Evolutionary conservation across 2,329 filamentous ascomycete genomes (phyloP).

Genomic region (Alternaria metachromatica): DNA sequence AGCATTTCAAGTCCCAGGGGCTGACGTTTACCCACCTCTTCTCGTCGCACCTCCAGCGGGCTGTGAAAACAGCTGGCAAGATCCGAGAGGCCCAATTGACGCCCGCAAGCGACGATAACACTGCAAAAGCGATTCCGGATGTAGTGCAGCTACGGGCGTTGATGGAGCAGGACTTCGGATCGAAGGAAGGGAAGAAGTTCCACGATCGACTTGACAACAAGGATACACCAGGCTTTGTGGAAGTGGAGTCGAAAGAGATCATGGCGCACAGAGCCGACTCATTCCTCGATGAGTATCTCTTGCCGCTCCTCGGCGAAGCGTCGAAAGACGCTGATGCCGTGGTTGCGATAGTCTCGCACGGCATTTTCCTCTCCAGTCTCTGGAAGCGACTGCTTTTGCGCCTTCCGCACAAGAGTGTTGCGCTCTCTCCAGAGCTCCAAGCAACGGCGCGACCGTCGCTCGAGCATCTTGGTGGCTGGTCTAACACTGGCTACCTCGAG

Average conservation of each 20-base stretch:
- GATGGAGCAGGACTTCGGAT: slow-evolving; percentile 78
- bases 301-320: slow-evolving; percentile 59
- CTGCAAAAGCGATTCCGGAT: slow-evolving; percentile 20
- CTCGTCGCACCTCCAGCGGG: slow-evolving; percentile 78
- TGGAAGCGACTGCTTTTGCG: slow-evolving; percentile 67
- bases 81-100: slow-evolving; percentile 63
- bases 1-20: slow-evolving; percentile 68
- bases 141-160: slow-evolving; percentile 50
- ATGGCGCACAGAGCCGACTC: slow-evolving; percentile 69
- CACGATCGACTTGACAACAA: slow-evolving; percentile 48
- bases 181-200: slow-evolving; percentile 70
- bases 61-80: slow-evolving; percentile 72
- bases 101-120: neutral
- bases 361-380: slow-evolving; percentile 76
- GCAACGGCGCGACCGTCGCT: slow-evolving; percentile 51
- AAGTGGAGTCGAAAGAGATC: slow-evolving; percentile 71
- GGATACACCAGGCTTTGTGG: slow-evolving; percentile 55
- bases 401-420: slow-evolving; percentile 57
- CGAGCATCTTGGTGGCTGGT: slow-evolving; percentile 66
- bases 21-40: slow-evolving; percentile 75
- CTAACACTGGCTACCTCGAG: slow-evolving; percentile 69
- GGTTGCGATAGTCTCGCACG: slow-evolving; percentile 79
- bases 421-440: slow-evolving; percentile 52
- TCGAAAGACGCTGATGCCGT: slow-evolving; percentile 41
- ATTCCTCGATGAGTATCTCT: slow-evolving; percentile 71